These are phyloP conservation scores for Rhodamnia argentea DNA, from an alignment of 345 rosid species.

Conservation along the genomic window DNA sequence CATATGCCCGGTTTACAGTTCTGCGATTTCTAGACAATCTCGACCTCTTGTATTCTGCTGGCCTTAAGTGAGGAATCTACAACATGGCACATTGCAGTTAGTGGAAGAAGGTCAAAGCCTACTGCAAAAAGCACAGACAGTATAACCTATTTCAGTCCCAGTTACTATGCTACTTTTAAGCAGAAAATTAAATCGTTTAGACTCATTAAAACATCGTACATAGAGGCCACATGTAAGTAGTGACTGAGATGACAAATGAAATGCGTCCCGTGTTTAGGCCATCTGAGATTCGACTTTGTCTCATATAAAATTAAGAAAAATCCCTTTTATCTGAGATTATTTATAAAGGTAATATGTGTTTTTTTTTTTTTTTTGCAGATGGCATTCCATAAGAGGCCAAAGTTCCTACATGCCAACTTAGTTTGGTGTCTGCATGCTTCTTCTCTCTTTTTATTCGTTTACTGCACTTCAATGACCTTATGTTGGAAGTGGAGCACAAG, in stretches of 20 bases:
- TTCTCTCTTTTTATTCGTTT: neutral
- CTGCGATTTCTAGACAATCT: neutral
- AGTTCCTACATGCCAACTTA: neutral
- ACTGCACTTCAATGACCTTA: neutral
- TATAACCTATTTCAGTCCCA: neutral
- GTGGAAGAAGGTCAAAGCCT: neutral
- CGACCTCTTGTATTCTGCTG: neutral
- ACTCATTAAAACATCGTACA: neutral
- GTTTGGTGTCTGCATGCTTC: neutral
- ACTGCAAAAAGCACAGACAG: neutral
- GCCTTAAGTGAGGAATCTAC: constrained; percentile 52
- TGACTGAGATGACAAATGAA: neutral
- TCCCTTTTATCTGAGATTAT: neutral
- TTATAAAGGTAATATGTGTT: neutral
- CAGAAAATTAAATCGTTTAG: neutral
- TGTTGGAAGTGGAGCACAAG: neutral
- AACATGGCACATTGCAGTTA: neutral
- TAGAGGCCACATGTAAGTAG: neutral
- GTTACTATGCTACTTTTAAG: neutral
- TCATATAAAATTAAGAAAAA: no score
- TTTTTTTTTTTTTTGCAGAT: no score
- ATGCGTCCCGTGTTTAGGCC: neutral
- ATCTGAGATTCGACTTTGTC: neutral
- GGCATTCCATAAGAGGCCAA: neutral
- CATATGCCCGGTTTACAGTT: constrained; percentile 4